A percentile compares a stretch with the other conserved stretches of the same genome.
phyloP scores from a whole-genome alignment of 805 yeast species.

The Metschnikowia henanensis region DNA sequence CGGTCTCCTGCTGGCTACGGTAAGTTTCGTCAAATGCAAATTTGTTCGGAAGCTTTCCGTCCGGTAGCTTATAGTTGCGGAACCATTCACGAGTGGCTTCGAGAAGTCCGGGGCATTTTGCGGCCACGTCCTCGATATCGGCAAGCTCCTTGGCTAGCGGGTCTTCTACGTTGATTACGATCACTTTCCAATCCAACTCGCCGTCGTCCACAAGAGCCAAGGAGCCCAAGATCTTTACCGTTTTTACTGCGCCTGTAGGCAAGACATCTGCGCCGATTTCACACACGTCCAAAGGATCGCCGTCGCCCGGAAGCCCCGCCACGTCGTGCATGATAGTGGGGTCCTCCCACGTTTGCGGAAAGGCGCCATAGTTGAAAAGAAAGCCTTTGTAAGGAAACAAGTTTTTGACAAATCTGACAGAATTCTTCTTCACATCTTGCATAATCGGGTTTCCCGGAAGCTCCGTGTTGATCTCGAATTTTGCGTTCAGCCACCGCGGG shows the following conservation, averaged over 20 bases:
- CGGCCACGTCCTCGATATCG: conserved; percentile 89
- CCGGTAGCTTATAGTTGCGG: conserved; percentile 96
- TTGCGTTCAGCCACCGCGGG: conserved; percentile 98
- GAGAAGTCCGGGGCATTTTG: conserved; percentile 86
- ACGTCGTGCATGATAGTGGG: conserved; percentile 54
- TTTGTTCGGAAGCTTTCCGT: conserved; percentile 95
- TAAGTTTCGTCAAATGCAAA: conserved; percentile 97
- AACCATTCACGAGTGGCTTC: conserved; percentile 98
- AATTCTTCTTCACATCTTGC: conserved; percentile 97
- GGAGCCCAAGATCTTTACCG: conserved; percentile 91
- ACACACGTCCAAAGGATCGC: conserved; percentile 93
- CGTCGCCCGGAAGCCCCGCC: conserved; percentile 68
- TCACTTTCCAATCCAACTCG: conserved; percentile 89
- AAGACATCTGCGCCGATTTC: conserved; percentile 79
- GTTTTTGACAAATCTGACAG: conserved; percentile 93
- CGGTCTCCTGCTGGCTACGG: conserved; percentile 83
- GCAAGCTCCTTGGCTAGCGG: conserved; percentile 84
- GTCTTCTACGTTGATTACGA: conserved; percentile 80
- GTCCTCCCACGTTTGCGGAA: conserved; percentile 93
- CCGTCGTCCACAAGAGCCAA: conserved; percentile 95
- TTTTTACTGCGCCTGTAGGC: conserved; percentile 71
- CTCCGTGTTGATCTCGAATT: conserved; percentile 91
- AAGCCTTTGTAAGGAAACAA: conserved; percentile 99
- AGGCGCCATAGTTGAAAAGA: conserved; percentile 97
- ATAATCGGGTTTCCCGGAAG: conserved; percentile 84